A percentile compares a stretch with the other conserved stretches of the same genome.
Evolutionary conservation across 2,329 filamentous ascomycete species (phyloP).

Genomic region (Alternaria triticimaculans): DNA sequence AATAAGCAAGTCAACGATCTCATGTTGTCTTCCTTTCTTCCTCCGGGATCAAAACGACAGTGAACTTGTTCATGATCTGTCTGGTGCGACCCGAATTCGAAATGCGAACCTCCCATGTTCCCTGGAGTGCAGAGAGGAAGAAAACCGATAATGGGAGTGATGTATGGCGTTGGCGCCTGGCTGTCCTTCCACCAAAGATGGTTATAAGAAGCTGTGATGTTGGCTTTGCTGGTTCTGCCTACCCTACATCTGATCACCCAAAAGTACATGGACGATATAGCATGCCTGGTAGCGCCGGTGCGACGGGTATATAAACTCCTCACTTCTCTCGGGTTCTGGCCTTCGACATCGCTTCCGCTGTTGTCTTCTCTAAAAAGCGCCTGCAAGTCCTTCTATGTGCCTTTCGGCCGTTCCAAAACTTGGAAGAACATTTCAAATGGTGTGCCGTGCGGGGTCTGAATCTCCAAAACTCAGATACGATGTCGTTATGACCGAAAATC

Average conservation of each 20-base stretch:
- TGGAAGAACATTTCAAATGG: no score
- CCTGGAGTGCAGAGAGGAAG: not conserved
- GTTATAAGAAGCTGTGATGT: not conserved
- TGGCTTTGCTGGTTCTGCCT: no score
- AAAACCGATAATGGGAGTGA: not conserved
- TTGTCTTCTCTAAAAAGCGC: not conserved
- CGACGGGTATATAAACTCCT: not conserved
- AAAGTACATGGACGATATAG: no score
- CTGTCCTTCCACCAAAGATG: not conserved
- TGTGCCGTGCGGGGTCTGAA: rapidly evolving
- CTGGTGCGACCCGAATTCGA: not conserved
- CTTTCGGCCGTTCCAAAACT: no score
- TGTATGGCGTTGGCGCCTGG: not conserved
- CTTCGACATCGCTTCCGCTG: rapidly evolving
- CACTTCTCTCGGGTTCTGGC: not conserved
- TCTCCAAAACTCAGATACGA: no score
- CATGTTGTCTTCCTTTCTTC: not conserved
- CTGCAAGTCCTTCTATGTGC: no score
- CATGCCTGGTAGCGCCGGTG: not conserved
- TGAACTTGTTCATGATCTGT: not conserved
- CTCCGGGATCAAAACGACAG: not conserved
- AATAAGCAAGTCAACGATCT: rapidly evolving
- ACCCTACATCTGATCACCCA: no score
- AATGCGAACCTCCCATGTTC: rapidly evolving
- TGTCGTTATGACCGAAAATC: not conserved